Evolutionary conservation across 768 basidiomycete species (phyloP).

Genomic region (Russula abietina): DNA sequence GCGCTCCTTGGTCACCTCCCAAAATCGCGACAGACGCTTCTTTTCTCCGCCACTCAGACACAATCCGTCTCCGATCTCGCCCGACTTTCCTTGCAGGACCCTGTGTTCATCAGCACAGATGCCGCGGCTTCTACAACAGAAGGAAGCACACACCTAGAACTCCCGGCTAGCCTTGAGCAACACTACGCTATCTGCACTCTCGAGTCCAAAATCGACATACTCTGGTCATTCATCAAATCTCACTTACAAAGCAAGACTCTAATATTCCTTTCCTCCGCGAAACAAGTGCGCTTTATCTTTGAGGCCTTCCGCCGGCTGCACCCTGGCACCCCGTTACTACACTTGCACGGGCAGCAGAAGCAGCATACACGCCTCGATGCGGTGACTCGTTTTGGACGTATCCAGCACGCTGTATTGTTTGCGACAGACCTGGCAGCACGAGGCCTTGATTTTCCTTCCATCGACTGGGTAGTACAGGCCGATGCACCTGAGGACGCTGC

Average conservation of each 20-base stretch:
- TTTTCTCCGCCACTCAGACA: constrained; percentile 97
- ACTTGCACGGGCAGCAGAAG: constrained; percentile 95
- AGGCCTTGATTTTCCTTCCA: constrained; percentile 91
- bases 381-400: constrained; percentile 78
- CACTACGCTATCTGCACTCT: constrained; percentile 80
- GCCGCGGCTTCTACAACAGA: constrained; percentile 32
- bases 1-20: constrained; percentile 92
- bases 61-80: constrained; percentile 84
- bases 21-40: constrained; percentile 84
- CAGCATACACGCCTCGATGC: constrained; percentile 80
- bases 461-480: constrained; percentile 95
- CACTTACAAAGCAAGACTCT: constrained; percentile 88
- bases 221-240: constrained; percentile 93
- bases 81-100: constrained; percentile 80
- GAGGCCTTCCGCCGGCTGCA: constrained; percentile 96
- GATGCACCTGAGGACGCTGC: constrained; percentile 97
- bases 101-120: constrained; percentile 64
- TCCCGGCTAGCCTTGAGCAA: constrained; percentile 78
- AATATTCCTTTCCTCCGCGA: constrained; percentile 91
- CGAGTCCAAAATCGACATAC: constrained; percentile 81
- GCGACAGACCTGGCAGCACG: constrained; percentile 96
- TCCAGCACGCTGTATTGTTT: constrained; percentile 79
- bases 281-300: constrained; percentile 95
- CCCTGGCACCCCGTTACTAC: constrained; percentile 87
- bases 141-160: constrained; percentile 42